Base-by-base conservation (phyloP, 1,139 yeast species). In the Pichia sp. region DNA sequence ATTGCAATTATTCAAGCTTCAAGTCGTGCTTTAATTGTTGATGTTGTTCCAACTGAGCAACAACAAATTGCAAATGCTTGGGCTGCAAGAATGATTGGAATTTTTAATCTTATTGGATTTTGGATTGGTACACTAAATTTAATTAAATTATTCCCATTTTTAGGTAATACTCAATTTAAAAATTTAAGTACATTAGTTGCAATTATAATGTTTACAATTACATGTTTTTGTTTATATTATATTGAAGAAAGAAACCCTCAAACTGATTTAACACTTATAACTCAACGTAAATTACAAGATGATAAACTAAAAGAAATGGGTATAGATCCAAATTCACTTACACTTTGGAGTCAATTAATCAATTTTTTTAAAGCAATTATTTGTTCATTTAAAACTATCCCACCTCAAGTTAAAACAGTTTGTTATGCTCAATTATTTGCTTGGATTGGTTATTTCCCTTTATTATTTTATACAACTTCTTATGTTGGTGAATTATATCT, bases 81-180 rank as follows among this genome's bases (percentile, higher is more conserved):
- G 86, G 87, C 87, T 0, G 84, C 87, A 3, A 61, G 86, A 40
- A 75, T 81, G 73, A 77, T 81, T 47, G 79, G 82, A 0, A 63
- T 65, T 2, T 80, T 81, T 47, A 80, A 78, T 49, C 68, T 78
- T 22, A 51, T 71, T 26, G 82, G 82, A 1, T 78, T 75, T 54
- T 67, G 70, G 52, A 53, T 75, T 22, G 70, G 74, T 4, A 73
- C 82, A 1, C 58, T 71, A 28, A 62, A 77, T 37, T 63, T 76
- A n/a, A 49, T 57, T 0, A 44, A 59, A 6, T 40, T 64, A 2
- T 58, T 70, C 22, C 60, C 65, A 3, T 55, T 60, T 44, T 50
- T 76, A 2, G 78, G 79, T 1, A 59, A 67, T 46, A 65, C 74
- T 2, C 83, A 78, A 51, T 69, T 78, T 54, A 73, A 76, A 53